These are phyloP conservation scores for Pyrenophora teres DNA, from an alignment of 2,329 filamentous ascomycete species.

Conservation along the genomic window DNA sequence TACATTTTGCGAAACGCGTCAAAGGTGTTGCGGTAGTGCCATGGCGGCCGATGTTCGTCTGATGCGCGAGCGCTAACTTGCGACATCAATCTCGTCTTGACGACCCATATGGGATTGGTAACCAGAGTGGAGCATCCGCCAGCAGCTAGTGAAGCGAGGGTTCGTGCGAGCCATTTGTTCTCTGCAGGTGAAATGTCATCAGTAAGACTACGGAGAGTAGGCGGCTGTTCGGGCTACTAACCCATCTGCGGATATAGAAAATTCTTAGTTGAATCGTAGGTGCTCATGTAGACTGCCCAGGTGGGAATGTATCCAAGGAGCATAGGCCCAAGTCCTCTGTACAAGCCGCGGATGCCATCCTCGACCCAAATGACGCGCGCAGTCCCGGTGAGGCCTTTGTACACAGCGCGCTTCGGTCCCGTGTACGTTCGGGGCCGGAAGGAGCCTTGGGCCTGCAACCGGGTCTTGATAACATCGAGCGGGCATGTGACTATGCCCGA, in stretches of 20 bases:
- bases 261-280: slow-evolving; percentile 88
- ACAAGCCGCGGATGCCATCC: slow-evolving; percentile 88
- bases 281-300: slow-evolving; percentile 97
- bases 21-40: slow-evolving; percentile 87
- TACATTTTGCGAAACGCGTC: slow-evolving; percentile 98
- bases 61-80: slow-evolving; percentile 69
- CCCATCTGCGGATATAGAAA: slow-evolving; percentile 69
- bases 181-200: slow-evolving; percentile 47
- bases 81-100: slow-evolving; percentile 98
- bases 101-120: slow-evolving; percentile 99
- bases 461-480: slow-evolving; percentile 98
- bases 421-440: slow-evolving; percentile 63
- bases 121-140: slow-evolving; percentile 91
- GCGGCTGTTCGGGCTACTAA: slow-evolving; percentile 22
- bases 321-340: slow-evolving; percentile 91
- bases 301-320: slow-evolving; percentile 94
- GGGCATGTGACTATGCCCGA: slow-evolving; percentile 95
- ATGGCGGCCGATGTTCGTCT: slow-evolving; percentile 67
- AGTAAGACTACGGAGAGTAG: slow-evolving; percentile 6
- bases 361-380: slow-evolving; percentile 83
- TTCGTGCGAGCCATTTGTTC: slow-evolving; percentile 77
- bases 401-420: slow-evolving; percentile 62
- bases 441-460: slow-evolving; percentile 91
- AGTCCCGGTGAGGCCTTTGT: slow-evolving; percentile 86
- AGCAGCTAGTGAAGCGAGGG: slow-evolving; percentile 87